Evolutionary conservation across 345 rosid species (phyloP).

Genomic region (Conringia planisiliqua): DNA sequence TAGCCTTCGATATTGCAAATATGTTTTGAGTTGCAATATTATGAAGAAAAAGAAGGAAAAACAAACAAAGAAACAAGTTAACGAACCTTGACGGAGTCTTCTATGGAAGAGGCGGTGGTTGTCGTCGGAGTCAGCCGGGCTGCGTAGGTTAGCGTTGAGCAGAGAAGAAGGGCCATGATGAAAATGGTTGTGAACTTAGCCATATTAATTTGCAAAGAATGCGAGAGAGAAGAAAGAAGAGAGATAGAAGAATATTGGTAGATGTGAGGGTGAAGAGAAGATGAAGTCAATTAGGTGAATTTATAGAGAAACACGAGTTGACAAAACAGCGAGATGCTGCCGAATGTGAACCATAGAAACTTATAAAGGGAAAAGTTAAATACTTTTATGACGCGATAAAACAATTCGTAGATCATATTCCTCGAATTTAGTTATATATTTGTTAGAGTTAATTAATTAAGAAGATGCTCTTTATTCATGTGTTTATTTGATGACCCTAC

Average conservation of each 20-base stretch:
- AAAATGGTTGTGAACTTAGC: slow-evolving; percentile 37
- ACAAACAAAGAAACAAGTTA: background rate
- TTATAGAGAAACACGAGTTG: slow-evolving; percentile 32
- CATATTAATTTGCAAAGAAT: slow-evolving; percentile 27
- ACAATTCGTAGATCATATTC: slow-evolving; percentile 1
- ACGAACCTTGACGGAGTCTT: slow-evolving; percentile 38
- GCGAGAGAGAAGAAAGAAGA: background rate
- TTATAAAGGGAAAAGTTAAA: slow-evolving; percentile 1
- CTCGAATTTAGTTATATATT: background rate
- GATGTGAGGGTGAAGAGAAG: slow-evolving; percentile 22
- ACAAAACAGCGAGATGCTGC: slow-evolving; percentile 18
- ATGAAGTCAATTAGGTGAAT: slow-evolving; percentile 18
- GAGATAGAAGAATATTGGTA: slow-evolving; percentile 5
- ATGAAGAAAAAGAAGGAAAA: background rate
- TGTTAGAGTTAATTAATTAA: background rate
- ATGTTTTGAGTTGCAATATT: background rate
- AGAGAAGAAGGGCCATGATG: slow-evolving; percentile 45
- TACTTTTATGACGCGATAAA: slow-evolving; percentile 3
- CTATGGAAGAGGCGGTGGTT: slow-evolving; percentile 21
- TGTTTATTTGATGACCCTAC: slow-evolving; percentile 21
- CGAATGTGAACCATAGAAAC: slow-evolving; percentile 32
- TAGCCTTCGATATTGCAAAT: background rate
- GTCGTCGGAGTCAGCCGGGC: slow-evolving; percentile 43
- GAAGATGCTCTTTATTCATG: slow-evolving; percentile 14
- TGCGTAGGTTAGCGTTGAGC: slow-evolving; percentile 44